phyloP scores from a whole-genome alignment of 2,329 filamentous ascomycete species.

The Diaporthe citriasiana region DNA sequence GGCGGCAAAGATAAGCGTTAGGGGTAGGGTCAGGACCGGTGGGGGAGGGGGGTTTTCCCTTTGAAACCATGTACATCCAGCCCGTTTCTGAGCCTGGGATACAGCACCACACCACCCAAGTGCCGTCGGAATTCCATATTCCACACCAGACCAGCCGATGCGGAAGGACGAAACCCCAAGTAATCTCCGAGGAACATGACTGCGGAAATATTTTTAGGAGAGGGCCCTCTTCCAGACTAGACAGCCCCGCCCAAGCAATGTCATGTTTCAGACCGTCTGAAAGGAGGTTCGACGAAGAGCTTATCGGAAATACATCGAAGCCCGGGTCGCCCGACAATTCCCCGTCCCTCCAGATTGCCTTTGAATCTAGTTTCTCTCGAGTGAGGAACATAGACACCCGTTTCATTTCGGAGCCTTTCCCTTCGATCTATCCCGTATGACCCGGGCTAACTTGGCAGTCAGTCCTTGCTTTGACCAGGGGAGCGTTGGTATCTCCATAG shows the following conservation, averaged over 20 bases:
- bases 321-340: slow-evolving; percentile 26
- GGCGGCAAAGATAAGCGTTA: slow-evolving; percentile 11
- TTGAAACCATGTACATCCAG: not conserved
- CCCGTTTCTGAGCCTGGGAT: not conserved
- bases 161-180: slow-evolving; percentile 20
- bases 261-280: slow-evolving; percentile 26
- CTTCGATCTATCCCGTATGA: slow-evolving; percentile 7
- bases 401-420: slow-evolving; percentile 14
- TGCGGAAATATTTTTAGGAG: slow-evolving; percentile 29
- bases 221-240: not conserved
- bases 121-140: slow-evolving; percentile 1
- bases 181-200: slow-evolving; percentile 15
- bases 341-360: slow-evolving; percentile 28
- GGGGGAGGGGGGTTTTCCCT: not conserved
- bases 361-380: slow-evolving; percentile 11
- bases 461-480: slow-evolving; percentile 1
- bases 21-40: not conserved
- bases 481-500: not conserved
- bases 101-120: slow-evolving; percentile 9
- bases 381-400: slow-evolving; percentile 20
- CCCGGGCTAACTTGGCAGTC: not conserved
- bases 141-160: slow-evolving; percentile 2
- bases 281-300: slow-evolving; percentile 1
- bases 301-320: slow-evolving; percentile 13
- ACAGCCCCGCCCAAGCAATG: slow-evolving; percentile 2